Base-by-base conservation (phyloP, 1,139 yeast genomes). In the Suhomyces maxii region DNA sequence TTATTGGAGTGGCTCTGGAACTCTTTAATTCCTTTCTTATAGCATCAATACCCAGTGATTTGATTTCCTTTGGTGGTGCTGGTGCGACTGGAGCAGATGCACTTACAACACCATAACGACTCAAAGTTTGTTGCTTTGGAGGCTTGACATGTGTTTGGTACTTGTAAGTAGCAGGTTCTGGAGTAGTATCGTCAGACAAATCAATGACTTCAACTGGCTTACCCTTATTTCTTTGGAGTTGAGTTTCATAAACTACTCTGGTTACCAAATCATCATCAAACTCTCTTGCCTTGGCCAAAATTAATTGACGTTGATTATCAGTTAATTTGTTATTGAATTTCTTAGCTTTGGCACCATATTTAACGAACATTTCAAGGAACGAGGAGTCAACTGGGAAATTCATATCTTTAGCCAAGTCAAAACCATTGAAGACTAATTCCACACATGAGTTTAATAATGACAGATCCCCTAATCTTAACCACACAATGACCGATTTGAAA, bases 391-490 rank as follows among this genome's bases (percentile, higher is more conserved):
- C 71, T 1, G 59, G 60, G 39, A 83, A 68, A n/a, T 72, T 55
- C 41, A 80, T 67, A 36, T 80, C 83, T 28, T 68, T 67, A 1
- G 90, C 86, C 44, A 86, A 64, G 53, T 83, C 86, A 44, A 89
- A 72, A 0, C 89, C 84, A 42, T 79, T 77, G 46, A 83, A 77
- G 9, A 88, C 88, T 49, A 89, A 71, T 31, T 76, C 77, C 10
- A 89, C 91, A 69, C 96, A 89, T 1, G 90, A 79, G 34, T 80
- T 82, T 39, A 90, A 71, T 39, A 91, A 71, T 2, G 89, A 84
- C 9, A 80, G 72, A 65, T 91, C 97, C 47, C 91, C 89, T 42
- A 91, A 70, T 50, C 95, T 76, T 35, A 91, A 71, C 95, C 97
- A 88, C 34, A 82, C 83, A 40, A 88, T 73, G 69, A 87, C 82